A percentile compares a stretch with the other conserved stretches of the same genome.
Evolutionary conservation across 2,329 filamentous ascomycete genomes (phyloP).

Genomic region (Cladophialophora immunda): DNA sequence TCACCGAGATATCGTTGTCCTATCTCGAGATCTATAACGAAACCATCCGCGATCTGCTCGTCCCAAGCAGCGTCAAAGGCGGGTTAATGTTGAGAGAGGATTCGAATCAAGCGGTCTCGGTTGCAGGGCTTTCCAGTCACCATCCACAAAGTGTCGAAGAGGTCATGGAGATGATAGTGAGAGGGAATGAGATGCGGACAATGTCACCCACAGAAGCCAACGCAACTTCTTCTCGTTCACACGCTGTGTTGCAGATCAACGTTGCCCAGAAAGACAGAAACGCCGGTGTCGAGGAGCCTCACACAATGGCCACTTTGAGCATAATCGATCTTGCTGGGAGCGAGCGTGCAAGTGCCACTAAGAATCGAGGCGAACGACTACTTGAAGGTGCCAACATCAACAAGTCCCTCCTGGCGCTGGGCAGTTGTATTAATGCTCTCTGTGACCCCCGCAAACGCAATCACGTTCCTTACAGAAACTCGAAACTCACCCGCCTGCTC

Average conservation of each 20-base stretch:
- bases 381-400: slow-evolving; percentile 99
- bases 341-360: slow-evolving; percentile 93
- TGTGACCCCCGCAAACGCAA: slow-evolving; percentile 92
- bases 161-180: slow-evolving; percentile 99
- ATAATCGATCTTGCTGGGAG: slow-evolving; percentile 98
- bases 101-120: slow-evolving; percentile 89
- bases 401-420: slow-evolving; percentile 92
- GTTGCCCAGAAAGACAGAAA: slow-evolving; percentile 93
- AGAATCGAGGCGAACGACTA: slow-evolving; percentile 90
- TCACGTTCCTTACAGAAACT: slow-evolving; percentile 97
- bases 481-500: slow-evolving; percentile 90
- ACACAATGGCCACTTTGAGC: slow-evolving; percentile 97
- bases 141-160: slow-evolving; percentile 90
- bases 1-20: slow-evolving; percentile 88
- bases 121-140: slow-evolving; percentile 89
- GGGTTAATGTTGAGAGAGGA: slow-evolving; percentile 94
- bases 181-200: slow-evolving; percentile 91
- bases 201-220: slow-evolving; percentile 98
- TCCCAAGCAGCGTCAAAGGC: slow-evolving; percentile 82
- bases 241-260: slow-evolving; percentile 97
- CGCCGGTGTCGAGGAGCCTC: slow-evolving; percentile 88
- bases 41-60: slow-evolving; percentile 92
- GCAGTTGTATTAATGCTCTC: slow-evolving; percentile 97
- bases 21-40: slow-evolving; percentile 99
- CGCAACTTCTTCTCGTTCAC: slow-evolving; percentile 94